A percentile compares a stretch with the other conserved stretches of the same genome.
These are phyloP conservation scores for Parachaetomium inaequale DNA, from an alignment of 495 filamentous ascomycete genomes.

Conservation along the genomic window DNA sequence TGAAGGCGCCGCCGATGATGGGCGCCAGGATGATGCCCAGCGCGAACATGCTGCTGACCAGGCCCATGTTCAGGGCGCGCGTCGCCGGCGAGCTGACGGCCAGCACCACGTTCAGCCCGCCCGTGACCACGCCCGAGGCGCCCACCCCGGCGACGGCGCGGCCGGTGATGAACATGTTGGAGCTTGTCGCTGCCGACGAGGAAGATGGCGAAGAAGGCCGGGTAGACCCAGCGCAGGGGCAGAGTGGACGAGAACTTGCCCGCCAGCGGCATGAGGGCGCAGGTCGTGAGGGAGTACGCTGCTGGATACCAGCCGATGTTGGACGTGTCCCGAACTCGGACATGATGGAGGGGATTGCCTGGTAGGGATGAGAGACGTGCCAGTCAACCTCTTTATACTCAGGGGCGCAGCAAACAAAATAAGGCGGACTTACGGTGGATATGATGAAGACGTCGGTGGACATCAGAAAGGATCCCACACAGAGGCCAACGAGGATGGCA, in stretches of 20 bases:
- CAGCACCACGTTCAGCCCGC: no score
- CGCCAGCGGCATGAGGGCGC: conserved; percentile 18
- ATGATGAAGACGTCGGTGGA: conserved; percentile 26
- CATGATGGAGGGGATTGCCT: conserved; percentile 24
- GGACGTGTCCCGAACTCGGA: conserved; percentile 17
- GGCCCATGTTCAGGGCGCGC: no score
- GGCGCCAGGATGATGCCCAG: conserved; percentile 39
- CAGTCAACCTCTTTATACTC: background rate
- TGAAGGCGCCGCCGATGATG: conserved; percentile 14
- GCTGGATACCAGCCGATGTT: conserved; percentile 24
- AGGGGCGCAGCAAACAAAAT: background rate
- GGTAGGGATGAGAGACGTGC: background rate
- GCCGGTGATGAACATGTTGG: conserved; percentile 42
- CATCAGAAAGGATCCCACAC: conserved; percentile 24
- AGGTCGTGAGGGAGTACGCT: conserved; percentile 20
- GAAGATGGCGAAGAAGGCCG: conserved; percentile 22
- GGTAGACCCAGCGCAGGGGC: conserved; percentile 19
- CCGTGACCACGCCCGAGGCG: conserved; percentile 18
- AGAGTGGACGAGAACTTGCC: conserved; percentile 20
- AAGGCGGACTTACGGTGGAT: conserved; percentile 10
- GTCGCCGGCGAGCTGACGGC: no score
- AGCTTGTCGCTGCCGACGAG: conserved; percentile 30
- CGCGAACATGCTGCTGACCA: conserved; percentile 22
- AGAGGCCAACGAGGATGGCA: conserved; percentile 24
- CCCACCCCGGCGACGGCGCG: conserved; percentile 45